These are phyloP conservation scores for Suillus occidentalis DNA, from an alignment of 768 basidiomycete genomes.

Conservation along the genomic window DNA sequence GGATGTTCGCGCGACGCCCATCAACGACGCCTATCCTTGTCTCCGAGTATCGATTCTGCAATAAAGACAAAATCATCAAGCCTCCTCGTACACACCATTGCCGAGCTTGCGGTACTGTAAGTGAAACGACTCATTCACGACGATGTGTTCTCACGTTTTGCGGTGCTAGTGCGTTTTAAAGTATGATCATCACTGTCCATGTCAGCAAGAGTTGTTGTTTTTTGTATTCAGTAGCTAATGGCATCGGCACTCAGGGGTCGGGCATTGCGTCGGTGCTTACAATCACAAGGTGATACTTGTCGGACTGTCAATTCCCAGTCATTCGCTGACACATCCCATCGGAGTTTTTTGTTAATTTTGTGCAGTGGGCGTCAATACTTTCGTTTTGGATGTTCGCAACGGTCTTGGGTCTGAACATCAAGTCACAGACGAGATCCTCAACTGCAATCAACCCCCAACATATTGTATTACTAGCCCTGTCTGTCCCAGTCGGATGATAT, in stretches of 20 bases:
- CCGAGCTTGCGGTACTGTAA: constrained; percentile 75
- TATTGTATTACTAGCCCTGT: constrained; percentile 76
- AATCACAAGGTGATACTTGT: constrained; percentile 71
- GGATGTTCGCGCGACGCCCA: constrained; percentile 31
- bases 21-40: constrained; percentile 48
- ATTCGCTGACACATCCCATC: neutral
- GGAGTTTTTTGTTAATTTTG: constrained; percentile 85
- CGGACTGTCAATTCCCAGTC: constrained; percentile 11
- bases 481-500: constrained; percentile 30
- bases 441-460: constrained; percentile 60
- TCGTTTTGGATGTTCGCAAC: constrained; percentile 64
- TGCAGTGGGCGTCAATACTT: constrained; percentile 59
- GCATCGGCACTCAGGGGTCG: constrained; percentile 61
- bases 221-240: neutral
- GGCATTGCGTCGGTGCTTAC: constrained; percentile 89
- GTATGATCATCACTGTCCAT: constrained; percentile 91
- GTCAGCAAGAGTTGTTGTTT: constrained; percentile 40
- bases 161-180: constrained; percentile 69
- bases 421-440: constrained; percentile 20
- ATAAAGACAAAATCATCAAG: constrained; percentile 62
- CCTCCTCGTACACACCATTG: constrained; percentile 82
- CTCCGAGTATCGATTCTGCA: constrained; percentile 70
- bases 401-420: constrained; percentile 53
- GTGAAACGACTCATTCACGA: constrained; percentile 24
- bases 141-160: neutral